Conservation (phyloP, 345 rosid genomes). For the Linum usitatissimum region DNA sequence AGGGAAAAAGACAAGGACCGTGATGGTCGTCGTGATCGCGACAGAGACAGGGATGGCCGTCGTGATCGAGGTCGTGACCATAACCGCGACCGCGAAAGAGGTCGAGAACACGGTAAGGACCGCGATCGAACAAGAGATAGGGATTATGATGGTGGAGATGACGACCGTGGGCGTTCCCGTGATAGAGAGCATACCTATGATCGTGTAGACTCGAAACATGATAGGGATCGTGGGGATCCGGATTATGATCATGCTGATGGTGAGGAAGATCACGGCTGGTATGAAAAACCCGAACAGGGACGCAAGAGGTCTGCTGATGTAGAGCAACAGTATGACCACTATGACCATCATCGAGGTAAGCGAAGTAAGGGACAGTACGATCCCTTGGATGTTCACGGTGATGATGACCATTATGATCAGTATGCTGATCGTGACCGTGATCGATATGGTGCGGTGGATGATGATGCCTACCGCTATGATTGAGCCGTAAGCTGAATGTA, state of each 20-base stretch:
- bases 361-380: conserved; percentile 20
- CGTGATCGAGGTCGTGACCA: conserved; percentile 26
- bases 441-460: conserved; percentile 47
- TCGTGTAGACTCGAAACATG: conserved; percentile 48
- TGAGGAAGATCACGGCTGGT: conserved; percentile 44
- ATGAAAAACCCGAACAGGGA: conserved; percentile 44
- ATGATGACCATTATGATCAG: conserved; percentile 53
- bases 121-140: conserved; percentile 38
- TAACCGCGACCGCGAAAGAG: conserved; percentile 45
- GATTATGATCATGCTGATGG: conserved; percentile 46
- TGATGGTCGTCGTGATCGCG: conserved; percentile 47
- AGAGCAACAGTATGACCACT: conserved; percentile 39
- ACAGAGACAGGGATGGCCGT: conserved; percentile 28
- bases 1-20: conserved; percentile 48
- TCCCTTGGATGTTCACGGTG: conserved; percentile 31
- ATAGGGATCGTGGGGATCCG: conserved; percentile 42
- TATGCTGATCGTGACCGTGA: conserved; percentile 40
- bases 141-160: conserved; percentile 27
- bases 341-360: conserved; percentile 41
- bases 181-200: conserved; percentile 60
- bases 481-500: neutral
- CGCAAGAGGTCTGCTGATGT: conserved; percentile 38
- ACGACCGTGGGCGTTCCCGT: conserved; percentile 45
- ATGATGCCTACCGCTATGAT: conserved; percentile 55
- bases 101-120: conserved; percentile 41